Evolutionary conservation across 305 asterid genomes (phyloP), one percentile per base, ranked within the genome.

Genomic region (Withania somnifera): DNA sequence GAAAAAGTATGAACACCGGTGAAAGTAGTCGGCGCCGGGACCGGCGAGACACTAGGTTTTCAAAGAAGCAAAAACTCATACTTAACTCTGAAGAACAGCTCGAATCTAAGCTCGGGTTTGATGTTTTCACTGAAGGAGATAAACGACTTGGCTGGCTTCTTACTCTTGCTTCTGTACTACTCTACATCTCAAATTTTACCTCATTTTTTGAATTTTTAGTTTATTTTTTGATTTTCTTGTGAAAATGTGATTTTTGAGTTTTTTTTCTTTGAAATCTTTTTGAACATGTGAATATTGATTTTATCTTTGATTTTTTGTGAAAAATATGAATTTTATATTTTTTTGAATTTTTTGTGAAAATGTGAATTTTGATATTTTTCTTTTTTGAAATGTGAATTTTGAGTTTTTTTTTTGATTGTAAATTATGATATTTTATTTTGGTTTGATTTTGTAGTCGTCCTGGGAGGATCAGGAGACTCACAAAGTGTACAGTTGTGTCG

Each of bases 121-220:
- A 91, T 88, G 91, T 88, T 69, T 96, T 93, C 84, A 93, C 95
- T 1, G 97, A 93, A 83, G 99, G 99, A 17, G 98, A 96, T 53
- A 96, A 89, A 84, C 98, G 99, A 80, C 98, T 94, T n/a, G 99
- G 99, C 32, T 96, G 99, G 99, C 88, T 96, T 38, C 99, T 96
- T 77, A 96, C 98, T 66, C 87, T 96, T 64, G 87, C 98, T 57
- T 87, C 99, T 7, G 99, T 94, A 86, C 97, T 82, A 53, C 52
- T 75, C 53, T 40, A 58, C 50, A 38, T 56, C 78, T 24, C 78
- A 45, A 38, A 53, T 54, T 36, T 4, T 71, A 34, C 61, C 9
- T 52, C 38, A 28, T 56, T 63, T 68, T 3, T 7, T 22, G 20
- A 69, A 42, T 69, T 69, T 68, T 69, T 26, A 20, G 79, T 61